phyloP scores from a whole-genome alignment of 805 yeast genomes.

The Nakazawaea pomicola region DNA sequence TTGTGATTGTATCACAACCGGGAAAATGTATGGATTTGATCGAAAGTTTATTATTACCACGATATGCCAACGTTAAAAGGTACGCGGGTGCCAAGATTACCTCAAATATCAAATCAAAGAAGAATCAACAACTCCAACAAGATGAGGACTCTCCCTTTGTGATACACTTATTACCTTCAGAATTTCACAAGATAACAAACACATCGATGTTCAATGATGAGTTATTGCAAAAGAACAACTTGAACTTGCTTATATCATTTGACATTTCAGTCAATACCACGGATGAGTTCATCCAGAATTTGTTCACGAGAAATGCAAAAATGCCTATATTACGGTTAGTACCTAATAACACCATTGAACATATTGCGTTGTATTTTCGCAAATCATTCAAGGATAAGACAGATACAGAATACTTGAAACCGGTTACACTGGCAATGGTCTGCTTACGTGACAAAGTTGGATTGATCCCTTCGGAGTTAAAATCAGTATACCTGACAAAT shows the following conservation, averaged over 20 bases:
- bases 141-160: conserved; percentile 15
- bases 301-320: conserved; percentile 13
- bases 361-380: conserved; percentile 53
- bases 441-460: conserved; percentile 82
- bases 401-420: conserved; percentile 47
- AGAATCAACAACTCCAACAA: conserved; percentile 27
- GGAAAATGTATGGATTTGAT: conserved; percentile 67
- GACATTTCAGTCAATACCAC: conserved; percentile 25
- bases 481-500: conserved; percentile 68
- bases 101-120: conserved; percentile 2
- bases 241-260: conserved; percentile 26
- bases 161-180: conserved; percentile 41
- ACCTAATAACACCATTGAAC: conserved; percentile 81
- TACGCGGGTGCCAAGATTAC: conserved; percentile 55
- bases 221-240: conserved; percentile 9
- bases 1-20: conserved; percentile 68
- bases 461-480: conserved; percentile 68
- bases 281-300: conserved; percentile 9
- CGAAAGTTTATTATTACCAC: conserved; percentile 67
- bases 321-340: conserved; percentile 56
- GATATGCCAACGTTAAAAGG: conserved; percentile 48
- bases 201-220: conserved; percentile 8
- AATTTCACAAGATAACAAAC: conserved; percentile 20
- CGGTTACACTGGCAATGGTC: conserved; percentile 76
- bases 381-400: conserved; percentile 24